Percentiles rank a stretch among this genome's conserved stretches.
Evolutionary conservation across 768 basidiomycete species (phyloP).

Genomic region (Gloeophyllum trabeum): DNA sequence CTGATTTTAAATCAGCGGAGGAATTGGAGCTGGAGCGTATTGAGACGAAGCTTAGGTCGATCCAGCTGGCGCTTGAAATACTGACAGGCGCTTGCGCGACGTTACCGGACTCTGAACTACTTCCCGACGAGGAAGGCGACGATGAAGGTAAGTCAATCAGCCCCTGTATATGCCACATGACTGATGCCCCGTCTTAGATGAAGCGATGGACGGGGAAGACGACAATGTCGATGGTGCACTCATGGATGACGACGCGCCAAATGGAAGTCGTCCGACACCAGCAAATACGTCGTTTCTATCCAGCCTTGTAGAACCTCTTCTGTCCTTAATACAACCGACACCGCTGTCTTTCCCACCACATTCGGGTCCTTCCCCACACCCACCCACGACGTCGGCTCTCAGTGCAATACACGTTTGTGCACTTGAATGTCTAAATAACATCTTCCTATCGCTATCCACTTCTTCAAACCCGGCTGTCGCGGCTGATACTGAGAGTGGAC

Average conservation of each 20-base stretch:
- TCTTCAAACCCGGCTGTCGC: conserved; percentile 28
- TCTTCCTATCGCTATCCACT: conserved; percentile 64
- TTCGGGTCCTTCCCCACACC: conserved; percentile 59
- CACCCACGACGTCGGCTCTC: conserved; percentile 81
- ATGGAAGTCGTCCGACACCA: conserved; percentile 9
- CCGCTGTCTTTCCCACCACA: conserved; percentile 74
- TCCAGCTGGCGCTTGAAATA: conserved; percentile 80
- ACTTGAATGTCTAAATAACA: conserved; percentile 84
- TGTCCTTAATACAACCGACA: conserved; percentile 65
- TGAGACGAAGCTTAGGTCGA: conserved; percentile 60
- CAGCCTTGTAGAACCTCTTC: conserved; percentile 54
- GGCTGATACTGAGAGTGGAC: conserved; percentile 36
- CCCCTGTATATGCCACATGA: conserved; percentile 21
- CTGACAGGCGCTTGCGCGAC: conserved; percentile 83
- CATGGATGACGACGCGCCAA: conserved; percentile 14
- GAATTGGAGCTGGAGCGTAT: conserved; percentile 65
- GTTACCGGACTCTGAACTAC: conserved; percentile 61
- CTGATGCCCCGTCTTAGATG: conserved; percentile 28
- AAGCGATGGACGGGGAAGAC: conserved; percentile 25
- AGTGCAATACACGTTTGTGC: conserved; percentile 77
- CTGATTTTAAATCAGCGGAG: conserved; percentile 61
- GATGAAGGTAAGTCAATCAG: conserved; percentile 12
- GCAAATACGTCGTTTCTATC: conserved; percentile 36
- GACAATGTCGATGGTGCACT: conserved; percentile 21
- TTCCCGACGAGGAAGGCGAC: conserved; percentile 20